Base-by-base conservation (phyloP, 1,284 basidiomycete species). In the Fomitopsis palustris region DNA sequence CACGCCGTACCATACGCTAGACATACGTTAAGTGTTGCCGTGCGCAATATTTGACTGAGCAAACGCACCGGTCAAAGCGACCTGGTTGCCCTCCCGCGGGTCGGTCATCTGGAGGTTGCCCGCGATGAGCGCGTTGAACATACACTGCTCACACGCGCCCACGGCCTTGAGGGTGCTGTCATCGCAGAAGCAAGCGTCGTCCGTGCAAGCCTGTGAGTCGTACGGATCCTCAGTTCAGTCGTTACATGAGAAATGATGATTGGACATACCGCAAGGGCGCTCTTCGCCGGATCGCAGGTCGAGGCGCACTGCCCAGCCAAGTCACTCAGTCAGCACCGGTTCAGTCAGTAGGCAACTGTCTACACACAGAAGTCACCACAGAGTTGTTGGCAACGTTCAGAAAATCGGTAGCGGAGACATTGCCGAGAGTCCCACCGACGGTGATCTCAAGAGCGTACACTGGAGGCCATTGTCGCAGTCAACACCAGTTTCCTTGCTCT, bases 121-220 rank as follows among this genome's bases (percentile, higher is more conserved):
- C 7, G 68, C 65, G 64, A 90, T 80, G 38, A 88, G 72, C 57
- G 74, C 70, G 49, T 71, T 70, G 68, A 87, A 85, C 77, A 86
- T 80, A 75, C 88, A 90, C 65, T 85, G 80, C 67, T 90, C 79
- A 71, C 87, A 88, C 23, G 62, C 54, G 1, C 74, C 70, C 57
- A 90, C 71, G 0, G 69, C 61, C 0, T 66, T 54, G 29, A 81
- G 75, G 1, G 80, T 80, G 1, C 61, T 65, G 17, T 69, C 57
- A 17, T 56, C 64, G 75, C 88, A 90, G 31, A 87, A 75, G 69
- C 87, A 89, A 14, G 61, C 59, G 45, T 78, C 69, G 62, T 81
- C 71, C 16, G 61, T 61, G 12, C 74, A 76, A 9, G 43, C 43
- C 72, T 75, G 56, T 35, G 47, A 54, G 19, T 45, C 10, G 55